A percentile compares a stretch with the other conserved stretches of the same genome.
Evolutionary conservation across 2,329 filamentous ascomycete genomes (phyloP).

Genomic region (Pseudogymnoascus sp.): DNA sequence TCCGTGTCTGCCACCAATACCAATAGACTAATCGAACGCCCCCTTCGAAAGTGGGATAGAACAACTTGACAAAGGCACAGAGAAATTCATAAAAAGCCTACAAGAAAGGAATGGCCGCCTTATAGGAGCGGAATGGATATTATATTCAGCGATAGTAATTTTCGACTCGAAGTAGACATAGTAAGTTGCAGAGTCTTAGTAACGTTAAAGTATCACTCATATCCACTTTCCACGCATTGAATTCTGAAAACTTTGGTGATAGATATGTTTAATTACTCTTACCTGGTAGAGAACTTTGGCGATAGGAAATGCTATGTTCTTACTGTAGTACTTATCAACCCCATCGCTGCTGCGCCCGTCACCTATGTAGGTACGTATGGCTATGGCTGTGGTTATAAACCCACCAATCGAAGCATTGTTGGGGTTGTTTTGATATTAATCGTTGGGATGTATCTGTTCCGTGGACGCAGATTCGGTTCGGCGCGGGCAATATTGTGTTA

Average conservation of each 20-base stretch:
- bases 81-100: neutral
- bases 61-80: neutral
- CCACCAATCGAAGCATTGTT: neutral
- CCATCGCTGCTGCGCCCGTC: neutral
- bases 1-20: neutral
- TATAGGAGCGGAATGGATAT: neutral
- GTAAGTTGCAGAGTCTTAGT: neutral
- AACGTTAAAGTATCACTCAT: too few species aligned
- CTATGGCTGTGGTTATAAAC: neutral
- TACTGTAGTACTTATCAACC: neutral
- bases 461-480: neutral
- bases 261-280: neutral
- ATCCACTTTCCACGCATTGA: too few species aligned
- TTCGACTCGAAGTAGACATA: neutral
- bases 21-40: neutral
- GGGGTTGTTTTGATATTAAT: neutral
- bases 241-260: neutral
- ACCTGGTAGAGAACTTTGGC: neutral
- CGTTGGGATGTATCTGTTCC: neutral
- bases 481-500: neutral
- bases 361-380: neutral
- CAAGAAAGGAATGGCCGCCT: neutral
- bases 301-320: neutral
- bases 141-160: neutral
- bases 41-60: neutral